These are phyloP conservation scores for Scheffersomyces ergatensis DNA, from an alignment of 805 yeast genomes.

Conservation along the genomic window DNA sequence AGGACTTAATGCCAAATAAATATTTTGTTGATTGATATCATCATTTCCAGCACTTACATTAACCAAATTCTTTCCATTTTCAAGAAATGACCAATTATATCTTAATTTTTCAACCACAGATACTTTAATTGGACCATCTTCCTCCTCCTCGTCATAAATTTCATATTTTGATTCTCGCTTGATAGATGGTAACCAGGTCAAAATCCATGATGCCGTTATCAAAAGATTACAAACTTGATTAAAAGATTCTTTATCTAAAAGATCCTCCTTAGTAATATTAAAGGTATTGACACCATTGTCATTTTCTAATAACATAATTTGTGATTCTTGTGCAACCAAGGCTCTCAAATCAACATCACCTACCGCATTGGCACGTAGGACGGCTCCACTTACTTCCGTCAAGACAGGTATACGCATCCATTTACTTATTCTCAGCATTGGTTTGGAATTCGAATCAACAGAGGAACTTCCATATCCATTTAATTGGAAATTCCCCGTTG, in stretches of 20 bases:
- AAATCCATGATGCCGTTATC: constrained; percentile 54
- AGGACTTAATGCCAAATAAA: constrained; percentile 31
- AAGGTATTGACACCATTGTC: constrained; percentile 4
- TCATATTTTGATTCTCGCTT: constrained; percentile 39
- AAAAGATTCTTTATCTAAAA: constrained; percentile 52
- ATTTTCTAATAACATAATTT: constrained; percentile 18
- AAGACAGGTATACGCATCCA: constrained; percentile 35
- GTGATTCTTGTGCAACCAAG: constrained; percentile 20
- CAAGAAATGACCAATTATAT: constrained; percentile 41
- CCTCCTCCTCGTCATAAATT: constrained; percentile 15
- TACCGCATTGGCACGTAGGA: constrained; percentile 4
- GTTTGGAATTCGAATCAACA: constrained; percentile 8
- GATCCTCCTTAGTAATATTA: constrained; percentile 43
- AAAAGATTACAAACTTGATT: constrained; percentile 52
- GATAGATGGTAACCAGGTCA: constrained; percentile 58
- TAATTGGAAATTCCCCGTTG: constrained; percentile 19
- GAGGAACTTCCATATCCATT: constrained; percentile 1
- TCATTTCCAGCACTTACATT: constrained; percentile 11
- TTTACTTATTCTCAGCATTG: constrained; percentile 22
- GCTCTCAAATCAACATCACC: constrained; percentile 13
- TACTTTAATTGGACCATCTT: constrained; percentile 12
- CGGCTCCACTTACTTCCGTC: constrained; percentile 15
- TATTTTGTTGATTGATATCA: constrained; percentile 21
- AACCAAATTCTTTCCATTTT: constrained; percentile 27
- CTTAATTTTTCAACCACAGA: constrained; percentile 31